phyloP scores from a whole-genome alignment of 116 monocot genomes.

The Dioscorea cayenensis region DNA sequence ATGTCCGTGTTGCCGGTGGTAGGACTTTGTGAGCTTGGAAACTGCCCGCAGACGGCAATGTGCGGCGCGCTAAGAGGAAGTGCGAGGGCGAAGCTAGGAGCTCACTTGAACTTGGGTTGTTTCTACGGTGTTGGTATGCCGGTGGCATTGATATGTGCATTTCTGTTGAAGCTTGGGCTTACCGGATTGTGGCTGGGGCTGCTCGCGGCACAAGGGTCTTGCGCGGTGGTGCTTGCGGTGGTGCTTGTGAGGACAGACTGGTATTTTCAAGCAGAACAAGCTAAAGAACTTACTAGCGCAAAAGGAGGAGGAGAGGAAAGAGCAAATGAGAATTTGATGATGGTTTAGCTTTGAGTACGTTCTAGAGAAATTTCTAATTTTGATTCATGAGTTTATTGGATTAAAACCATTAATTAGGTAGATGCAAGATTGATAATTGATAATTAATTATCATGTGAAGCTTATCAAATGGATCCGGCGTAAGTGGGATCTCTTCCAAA shows the following conservation, averaged over 20 bases:
- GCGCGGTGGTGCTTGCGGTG: constrained; percentile 1
- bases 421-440: too few species aligned
- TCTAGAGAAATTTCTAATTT: neutral
- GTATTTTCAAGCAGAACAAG: neutral
- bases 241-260: constrained; percentile 6
- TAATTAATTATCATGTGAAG: too few species aligned
- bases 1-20: neutral
- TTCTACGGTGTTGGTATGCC: constrained; percentile 2
- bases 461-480: too few species aligned
- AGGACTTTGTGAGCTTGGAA: constrained; percentile 2
- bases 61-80: constrained; percentile 4
- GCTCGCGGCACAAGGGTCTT: neutral
- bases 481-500: too few species aligned
- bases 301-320: neutral
- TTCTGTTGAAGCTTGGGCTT: neutral
- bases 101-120: neutral
- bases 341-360: neutral
- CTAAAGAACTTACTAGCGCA: neutral
- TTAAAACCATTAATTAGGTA: too few species aligned
- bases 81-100: neutral
- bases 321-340: neutral
- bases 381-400: too few species aligned
- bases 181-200: neutral
- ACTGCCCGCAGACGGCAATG: constrained; percentile 11
- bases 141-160: neutral